Conservation (phyloP, 345 rosid species). For the Eucalyptus grandis region DNA sequence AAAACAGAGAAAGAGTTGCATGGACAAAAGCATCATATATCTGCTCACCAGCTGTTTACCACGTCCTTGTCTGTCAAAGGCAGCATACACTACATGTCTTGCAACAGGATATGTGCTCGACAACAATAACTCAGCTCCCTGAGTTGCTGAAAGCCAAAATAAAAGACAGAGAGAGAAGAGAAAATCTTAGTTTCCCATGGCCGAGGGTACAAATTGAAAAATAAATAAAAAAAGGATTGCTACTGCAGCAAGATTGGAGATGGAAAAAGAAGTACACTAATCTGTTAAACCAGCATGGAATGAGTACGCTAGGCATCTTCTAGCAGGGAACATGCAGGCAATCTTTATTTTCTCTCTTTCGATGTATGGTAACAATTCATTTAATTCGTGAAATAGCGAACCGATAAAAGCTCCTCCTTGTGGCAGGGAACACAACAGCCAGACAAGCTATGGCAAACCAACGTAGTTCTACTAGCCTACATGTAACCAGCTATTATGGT, state of each 20-base stretch:
- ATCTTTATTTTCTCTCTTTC: neutral
- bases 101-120: constrained; percentile 50
- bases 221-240: neutral
- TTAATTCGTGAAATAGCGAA: neutral
- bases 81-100: constrained; percentile 53
- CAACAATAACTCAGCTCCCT: constrained; percentile 66
- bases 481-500: neutral
- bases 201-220: neutral
- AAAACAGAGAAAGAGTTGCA: neutral
- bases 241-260: neutral
- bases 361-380: neutral
- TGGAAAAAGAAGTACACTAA: neutral
- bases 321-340: neutral
- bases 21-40: neutral
- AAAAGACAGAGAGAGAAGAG: neutral
- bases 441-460: neutral
- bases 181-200: neutral
- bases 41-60: constrained; percentile 79
- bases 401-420: neutral
- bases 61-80: constrained; percentile 65
- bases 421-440: neutral
- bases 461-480: neutral
- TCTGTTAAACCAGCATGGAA: neutral
- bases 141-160: constrained; percentile 32
- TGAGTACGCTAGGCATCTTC: neutral